Evolutionary conservation across 257 asterid genomes (phyloP).

Genomic region (Mitragyna speciosa): DNA sequence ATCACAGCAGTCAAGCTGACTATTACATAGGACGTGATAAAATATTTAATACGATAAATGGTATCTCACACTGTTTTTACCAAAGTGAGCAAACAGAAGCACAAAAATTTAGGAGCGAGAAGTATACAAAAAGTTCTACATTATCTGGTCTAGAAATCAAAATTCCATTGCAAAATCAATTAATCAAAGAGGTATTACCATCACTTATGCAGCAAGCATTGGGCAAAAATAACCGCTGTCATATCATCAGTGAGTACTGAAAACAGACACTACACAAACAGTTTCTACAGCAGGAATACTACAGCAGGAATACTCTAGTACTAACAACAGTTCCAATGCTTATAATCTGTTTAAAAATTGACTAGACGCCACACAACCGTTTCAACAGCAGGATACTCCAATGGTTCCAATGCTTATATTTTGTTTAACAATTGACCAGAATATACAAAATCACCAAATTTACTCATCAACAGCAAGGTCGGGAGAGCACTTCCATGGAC

Average conservation of each 20-base stretch:
- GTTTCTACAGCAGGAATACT: not conserved
- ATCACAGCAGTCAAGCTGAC: not conserved
- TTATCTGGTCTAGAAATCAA: not conserved
- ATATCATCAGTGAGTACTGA: not conserved
- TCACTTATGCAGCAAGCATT: not conserved
- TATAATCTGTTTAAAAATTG: no score
- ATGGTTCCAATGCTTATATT: no score
- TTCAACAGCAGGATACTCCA: no score
- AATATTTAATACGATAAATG: not conserved
- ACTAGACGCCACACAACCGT: no score
- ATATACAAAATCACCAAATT: not conserved
- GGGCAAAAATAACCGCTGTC: not conserved
- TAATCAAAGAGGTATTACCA: not conserved
- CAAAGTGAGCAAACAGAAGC: not conserved
- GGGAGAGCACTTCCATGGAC: not conserved
- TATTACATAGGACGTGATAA: not conserved
- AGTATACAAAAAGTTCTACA: not conserved
- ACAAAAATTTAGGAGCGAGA: not conserved
- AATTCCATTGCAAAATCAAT: not conserved
- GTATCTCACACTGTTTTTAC: constrained; percentile 2
- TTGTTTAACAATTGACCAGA: not conserved
- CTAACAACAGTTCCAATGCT: no score
- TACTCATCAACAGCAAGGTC: not conserved
- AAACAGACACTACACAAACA: not conserved
- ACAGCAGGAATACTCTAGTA: not conserved